Conservation (phyloP, 495 filamentous ascomycete species). For the Chlorociboria aeruginascens region DNA sequence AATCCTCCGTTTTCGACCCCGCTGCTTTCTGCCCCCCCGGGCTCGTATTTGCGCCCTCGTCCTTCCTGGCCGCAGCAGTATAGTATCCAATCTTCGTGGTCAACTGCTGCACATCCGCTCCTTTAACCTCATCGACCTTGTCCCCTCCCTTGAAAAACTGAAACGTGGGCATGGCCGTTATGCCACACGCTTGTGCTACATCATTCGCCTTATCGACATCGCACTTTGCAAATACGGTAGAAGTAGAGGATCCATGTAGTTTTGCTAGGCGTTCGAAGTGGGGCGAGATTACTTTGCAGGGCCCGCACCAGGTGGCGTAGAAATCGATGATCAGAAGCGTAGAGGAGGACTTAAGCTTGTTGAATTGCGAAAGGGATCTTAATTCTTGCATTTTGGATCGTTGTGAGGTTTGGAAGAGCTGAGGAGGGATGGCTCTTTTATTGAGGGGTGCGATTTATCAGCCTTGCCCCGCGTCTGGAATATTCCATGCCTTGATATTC, state of each 20-base stretch:
- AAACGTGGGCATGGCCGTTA: slow-evolving; percentile 95
- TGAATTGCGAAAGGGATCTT: slow-evolving; percentile 17
- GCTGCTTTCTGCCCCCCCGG: neutral
- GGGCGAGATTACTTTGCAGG: slow-evolving; percentile 81
- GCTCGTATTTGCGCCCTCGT: neutral
- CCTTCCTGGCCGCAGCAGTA: slow-evolving; percentile 7
- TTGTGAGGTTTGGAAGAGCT: no score
- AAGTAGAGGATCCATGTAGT: slow-evolving; percentile 4
- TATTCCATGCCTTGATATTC: no score
- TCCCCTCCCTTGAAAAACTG: slow-evolving; percentile 67
- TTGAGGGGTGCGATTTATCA: no score
- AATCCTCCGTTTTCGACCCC: neutral
- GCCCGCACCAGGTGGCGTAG: slow-evolving; percentile 85
- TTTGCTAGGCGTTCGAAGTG: slow-evolving; percentile 30
- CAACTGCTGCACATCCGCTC: slow-evolving; percentile 37
- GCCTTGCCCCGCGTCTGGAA: no score
- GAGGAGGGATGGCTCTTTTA: no score
- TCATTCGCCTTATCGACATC: slow-evolving; percentile 75
- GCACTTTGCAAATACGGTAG: slow-evolving; percentile 68
- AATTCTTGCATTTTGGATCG: slow-evolving; percentile 15
- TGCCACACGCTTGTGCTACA: slow-evolving; percentile 62
- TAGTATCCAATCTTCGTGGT: slow-evolving; percentile 17
- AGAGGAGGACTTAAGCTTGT: slow-evolving; percentile 9
- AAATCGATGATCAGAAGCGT: slow-evolving; percentile 49
- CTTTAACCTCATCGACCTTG: slow-evolving; percentile 56